Percentiles rank a stretch among this genome's conserved stretches.
Evolutionary conservation across 495 filamentous ascomycete species (phyloP).

Genomic region (Beverwykella pulmonaria): DNA sequence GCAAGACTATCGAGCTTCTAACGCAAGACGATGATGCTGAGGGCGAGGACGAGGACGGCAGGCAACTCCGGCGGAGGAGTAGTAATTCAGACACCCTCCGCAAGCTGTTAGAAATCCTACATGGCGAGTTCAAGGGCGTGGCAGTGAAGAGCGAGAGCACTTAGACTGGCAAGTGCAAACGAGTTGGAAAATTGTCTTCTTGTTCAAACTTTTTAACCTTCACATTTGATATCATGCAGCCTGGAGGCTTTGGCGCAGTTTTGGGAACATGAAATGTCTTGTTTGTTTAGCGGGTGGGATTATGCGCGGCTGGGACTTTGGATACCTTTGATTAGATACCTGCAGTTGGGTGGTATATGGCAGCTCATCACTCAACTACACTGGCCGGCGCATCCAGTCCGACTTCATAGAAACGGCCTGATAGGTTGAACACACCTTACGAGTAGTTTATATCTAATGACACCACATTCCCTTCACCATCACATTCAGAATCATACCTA

Average conservation of each 20-base stretch:
- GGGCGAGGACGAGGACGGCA: slow-evolving; percentile 30
- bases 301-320: not conserved
- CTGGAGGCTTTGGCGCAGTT: not conserved
- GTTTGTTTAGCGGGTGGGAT: not conserved
- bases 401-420: not conserved
- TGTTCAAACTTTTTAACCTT: slow-evolving; percentile 4
- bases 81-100: slow-evolving; percentile 39
- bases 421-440: not conserved
- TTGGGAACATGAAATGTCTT: not conserved
- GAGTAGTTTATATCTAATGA: not conserved
- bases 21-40: slow-evolving; percentile 38
- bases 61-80: slow-evolving; percentile 10
- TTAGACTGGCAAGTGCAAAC: not conserved
- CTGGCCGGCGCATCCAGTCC: not conserved
- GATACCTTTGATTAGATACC: not conserved
- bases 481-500: not conserved
- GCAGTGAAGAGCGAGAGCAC: slow-evolving; percentile 28
- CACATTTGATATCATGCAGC: not conserved
- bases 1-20: slow-evolving; percentile 43
- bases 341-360: not conserved
- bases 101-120: slow-evolving; percentile 40
- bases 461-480: not conserved
- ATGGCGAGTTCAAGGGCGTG: slow-evolving; percentile 37
- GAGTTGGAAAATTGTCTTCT: not conserved
- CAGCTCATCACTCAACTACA: not conserved